Conservation (phyloP, 2,329 filamentous ascomycete species). For the Alternaria arborescens region DNA sequence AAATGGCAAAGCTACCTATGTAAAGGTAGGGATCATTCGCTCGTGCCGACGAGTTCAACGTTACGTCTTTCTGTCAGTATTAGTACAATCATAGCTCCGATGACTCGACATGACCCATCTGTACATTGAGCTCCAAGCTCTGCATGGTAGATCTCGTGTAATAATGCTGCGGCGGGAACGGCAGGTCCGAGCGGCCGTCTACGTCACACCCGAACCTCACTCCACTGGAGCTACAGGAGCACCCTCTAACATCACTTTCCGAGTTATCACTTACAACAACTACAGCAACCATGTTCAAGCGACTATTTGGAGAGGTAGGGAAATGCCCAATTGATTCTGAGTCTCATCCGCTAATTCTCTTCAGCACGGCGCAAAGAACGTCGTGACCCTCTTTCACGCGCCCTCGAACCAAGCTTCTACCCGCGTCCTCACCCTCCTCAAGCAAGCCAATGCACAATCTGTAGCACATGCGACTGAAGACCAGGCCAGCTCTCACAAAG, state of each 20-base stretch:
- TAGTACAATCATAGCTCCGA: background rate
- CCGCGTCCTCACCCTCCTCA: constrained; percentile 77
- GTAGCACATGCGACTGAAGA: constrained; percentile 74
- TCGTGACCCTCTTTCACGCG: constrained; percentile 96
- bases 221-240: constrained; percentile 25
- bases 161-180: constrained; percentile 10
- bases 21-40: background rate
- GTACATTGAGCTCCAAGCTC: background rate
- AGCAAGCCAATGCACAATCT: constrained; percentile 78
- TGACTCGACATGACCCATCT: background rate
- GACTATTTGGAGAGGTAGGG: constrained; percentile 57
- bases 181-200: constrained; percentile 26
- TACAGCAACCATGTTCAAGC: constrained; percentile 53
- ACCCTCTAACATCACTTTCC: constrained; percentile 22
- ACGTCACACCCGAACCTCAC: constrained; percentile 41
- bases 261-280: constrained; percentile 14
- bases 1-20: background rate
- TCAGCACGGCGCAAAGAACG: constrained; percentile 68
- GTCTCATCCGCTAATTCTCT: background rate
- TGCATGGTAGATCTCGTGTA: constrained; percentile 5
- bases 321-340: background rate
- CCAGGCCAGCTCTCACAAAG: constrained; percentile 72
- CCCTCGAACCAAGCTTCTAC: constrained; percentile 75
- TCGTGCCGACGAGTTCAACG: background rate
- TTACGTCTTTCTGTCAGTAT: background rate